These are phyloP conservation scores for Sugiyamaella novakii DNA, from an alignment of 1,139 yeast species.

Conservation along the genomic window DNA sequence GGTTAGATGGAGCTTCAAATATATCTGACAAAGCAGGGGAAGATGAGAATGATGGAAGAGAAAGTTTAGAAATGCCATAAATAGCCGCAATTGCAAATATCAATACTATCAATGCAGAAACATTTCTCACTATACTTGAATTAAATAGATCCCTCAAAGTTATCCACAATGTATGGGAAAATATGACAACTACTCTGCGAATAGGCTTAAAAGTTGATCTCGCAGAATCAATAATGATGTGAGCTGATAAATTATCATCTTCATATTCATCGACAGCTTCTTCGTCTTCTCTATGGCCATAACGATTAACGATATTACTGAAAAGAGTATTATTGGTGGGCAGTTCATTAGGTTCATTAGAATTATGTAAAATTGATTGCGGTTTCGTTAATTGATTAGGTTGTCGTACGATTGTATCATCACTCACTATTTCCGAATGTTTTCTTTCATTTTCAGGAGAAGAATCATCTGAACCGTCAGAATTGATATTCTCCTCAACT, in stretches of 20 bases:
- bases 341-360: not conserved
- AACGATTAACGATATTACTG: no score
- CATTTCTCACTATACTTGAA: not conserved
- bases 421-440: not conserved
- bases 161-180: slow-evolving; percentile 15
- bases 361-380: no score
- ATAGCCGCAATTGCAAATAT: not conserved
- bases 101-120: not conserved
- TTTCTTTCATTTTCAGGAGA: not conserved
- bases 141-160: slow-evolving; percentile 4
- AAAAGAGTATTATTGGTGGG: no score
- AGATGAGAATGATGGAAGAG: slow-evolving; percentile 3
- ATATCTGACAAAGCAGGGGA: slow-evolving; percentile 11
- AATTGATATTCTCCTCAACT: not conserved
- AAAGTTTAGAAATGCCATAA: not conserved
- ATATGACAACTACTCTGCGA: slow-evolving; percentile 13
- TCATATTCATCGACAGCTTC: not conserved
- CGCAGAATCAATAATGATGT: slow-evolving; percentile 6
- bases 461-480: slow-evolving; percentile 2
- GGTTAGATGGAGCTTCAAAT: slow-evolving; percentile 22
- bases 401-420: not conserved
- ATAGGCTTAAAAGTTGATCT: slow-evolving; percentile 11
- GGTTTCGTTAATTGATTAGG: no score
- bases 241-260: slow-evolving; percentile 1
- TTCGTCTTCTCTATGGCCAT: no score